These are phyloP conservation scores for Vaccinium myrtillus DNA, from an alignment of 148 eudicot species.

Conservation along the genomic window DNA sequence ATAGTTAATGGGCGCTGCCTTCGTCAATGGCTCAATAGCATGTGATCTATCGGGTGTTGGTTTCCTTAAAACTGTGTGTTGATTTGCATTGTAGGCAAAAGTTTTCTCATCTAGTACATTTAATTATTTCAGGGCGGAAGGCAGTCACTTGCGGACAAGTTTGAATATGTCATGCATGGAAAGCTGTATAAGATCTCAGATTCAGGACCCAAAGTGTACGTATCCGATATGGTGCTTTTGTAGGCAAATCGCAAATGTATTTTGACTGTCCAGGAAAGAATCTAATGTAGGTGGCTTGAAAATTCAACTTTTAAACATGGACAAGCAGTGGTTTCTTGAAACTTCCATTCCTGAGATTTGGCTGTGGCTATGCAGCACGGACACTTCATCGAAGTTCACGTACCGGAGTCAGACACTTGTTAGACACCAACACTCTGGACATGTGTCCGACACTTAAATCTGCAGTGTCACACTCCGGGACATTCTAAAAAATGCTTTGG, in stretches of 20 bases:
- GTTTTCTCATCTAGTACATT: not conserved
- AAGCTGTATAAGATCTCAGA: slow-evolving; percentile 69
- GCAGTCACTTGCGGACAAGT: slow-evolving; percentile 81
- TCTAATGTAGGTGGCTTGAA: not conserved
- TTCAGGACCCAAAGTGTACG: slow-evolving; percentile 66
- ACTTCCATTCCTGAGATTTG: not conserved
- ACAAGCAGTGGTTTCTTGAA: not conserved
- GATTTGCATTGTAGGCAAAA: not conserved
- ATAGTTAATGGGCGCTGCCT: not conserved
- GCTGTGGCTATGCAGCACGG: too few species aligned
- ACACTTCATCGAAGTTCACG: too few species aligned
- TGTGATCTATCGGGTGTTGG: not conserved
- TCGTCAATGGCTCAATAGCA: not conserved
- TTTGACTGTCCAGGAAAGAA: not conserved
- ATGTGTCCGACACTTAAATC: too few species aligned
- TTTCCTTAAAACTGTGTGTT: not conserved
- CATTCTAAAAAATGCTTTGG: too few species aligned
- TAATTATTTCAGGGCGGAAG: slow-evolving; percentile 56
- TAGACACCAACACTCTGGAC: too few species aligned
- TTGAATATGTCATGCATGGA: slow-evolving; percentile 95
- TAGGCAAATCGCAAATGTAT: not conserved
- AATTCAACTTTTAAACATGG: not conserved
- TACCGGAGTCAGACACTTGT: too few species aligned
- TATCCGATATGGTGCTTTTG: not conserved
- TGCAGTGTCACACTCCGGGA: too few species aligned